Percentiles rank a stretch among this genome's conserved stretches.
Evolutionary conservation across 2,329 filamentous ascomycete genomes (phyloP).

Genomic region (Trichophyton rubrum): DNA sequence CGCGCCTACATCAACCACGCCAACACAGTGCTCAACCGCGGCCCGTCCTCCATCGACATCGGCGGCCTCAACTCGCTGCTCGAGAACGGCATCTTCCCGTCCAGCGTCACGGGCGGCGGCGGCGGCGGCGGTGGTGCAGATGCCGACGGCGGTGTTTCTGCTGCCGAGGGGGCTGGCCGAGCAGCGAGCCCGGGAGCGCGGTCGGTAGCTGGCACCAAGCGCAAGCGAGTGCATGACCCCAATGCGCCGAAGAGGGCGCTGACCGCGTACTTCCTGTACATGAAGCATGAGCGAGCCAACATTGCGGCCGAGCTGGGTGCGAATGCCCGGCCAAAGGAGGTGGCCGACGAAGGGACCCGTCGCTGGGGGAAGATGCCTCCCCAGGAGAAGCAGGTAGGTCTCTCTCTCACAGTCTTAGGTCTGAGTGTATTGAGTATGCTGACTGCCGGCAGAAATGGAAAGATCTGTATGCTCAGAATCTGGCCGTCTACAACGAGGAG

Average conservation of each 20-base stretch:
- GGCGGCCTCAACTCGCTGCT: slow-evolving; percentile 37
- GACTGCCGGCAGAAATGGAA: slow-evolving; percentile 37
- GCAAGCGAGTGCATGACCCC: slow-evolving; percentile 78
- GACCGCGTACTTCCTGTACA: slow-evolving; percentile 91
- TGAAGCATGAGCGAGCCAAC: slow-evolving; percentile 72
- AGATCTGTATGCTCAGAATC: slow-evolving; percentile 45
- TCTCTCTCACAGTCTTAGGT: too few relatives aligned
- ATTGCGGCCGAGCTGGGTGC: slow-evolving; percentile 67
- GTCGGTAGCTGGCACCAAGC: slow-evolving; percentile 49
- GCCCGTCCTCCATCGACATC: slow-evolving; percentile 41
- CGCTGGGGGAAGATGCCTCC: slow-evolving; percentile 71
- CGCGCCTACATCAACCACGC: slow-evolving; percentile 80
- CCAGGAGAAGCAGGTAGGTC: slow-evolving; percentile 54
- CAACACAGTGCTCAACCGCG: slow-evolving; percentile 62
- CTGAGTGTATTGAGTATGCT: slow-evolving; percentile 4
- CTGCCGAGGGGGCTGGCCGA: not conserved
- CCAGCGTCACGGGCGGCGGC: slow-evolving; percentile 15
- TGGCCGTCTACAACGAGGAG: slow-evolving; percentile 45
- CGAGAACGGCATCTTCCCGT: slow-evolving; percentile 33
- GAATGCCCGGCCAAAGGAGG: slow-evolving; percentile 69
- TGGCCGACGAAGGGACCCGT: slow-evolving; percentile 74
- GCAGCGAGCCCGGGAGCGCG: slow-evolving; percentile 17
- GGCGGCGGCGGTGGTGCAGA: slow-evolving; percentile 12
- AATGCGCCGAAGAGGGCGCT: slow-evolving; percentile 89
- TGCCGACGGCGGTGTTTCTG: not conserved